A percentile compares a stretch with the other conserved stretches of the same genome.
These are phyloP conservation scores for Saprolegnia diclina DNA, from an alignment of 352 stramenopile genomes.

Conservation along the genomic window DNA sequence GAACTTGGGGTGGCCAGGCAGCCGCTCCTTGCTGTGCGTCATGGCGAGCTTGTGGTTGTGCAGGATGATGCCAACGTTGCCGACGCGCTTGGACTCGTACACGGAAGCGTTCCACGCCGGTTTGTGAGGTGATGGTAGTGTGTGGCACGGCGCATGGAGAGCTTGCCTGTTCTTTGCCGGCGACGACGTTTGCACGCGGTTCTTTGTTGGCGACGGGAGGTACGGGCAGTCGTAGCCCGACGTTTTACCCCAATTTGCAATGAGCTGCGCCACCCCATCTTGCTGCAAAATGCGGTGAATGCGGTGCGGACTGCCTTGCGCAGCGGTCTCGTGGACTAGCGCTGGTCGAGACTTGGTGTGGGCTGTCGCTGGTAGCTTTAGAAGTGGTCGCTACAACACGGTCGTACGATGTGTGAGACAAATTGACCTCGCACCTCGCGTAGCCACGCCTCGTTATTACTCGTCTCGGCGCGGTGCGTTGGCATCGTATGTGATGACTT, in stretches of 20 bases:
- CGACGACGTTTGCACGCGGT: not conserved
- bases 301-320: conserved; percentile 15
- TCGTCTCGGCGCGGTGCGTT: too few species aligned
- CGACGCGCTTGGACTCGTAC: not conserved
- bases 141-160: not conserved
- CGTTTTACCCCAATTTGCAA: not conserved
- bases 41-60: conserved; percentile 25
- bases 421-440: too few species aligned
- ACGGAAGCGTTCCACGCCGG: conserved; percentile 19
- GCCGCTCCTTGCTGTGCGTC: not conserved
- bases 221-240: conserved; percentile 11
- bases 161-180: not conserved
- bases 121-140: conserved; percentile 9
- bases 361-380: not conserved
- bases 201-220: conserved; percentile 11
- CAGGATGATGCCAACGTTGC: conserved; percentile 24
- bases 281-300: conserved; percentile 12
- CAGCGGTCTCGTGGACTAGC: not conserved
- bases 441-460: too few species aligned
- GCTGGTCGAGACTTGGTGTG: not conserved
- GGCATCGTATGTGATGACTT: not conserved
- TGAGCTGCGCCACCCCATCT: conserved; percentile 12
- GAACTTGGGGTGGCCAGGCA: conserved; percentile 3
- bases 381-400: not conserved
- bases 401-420: too few species aligned